Evolutionary conservation across 2,329 filamentous ascomycete genomes (phyloP).

Genomic region (Ceratocystis huliohia): DNA sequence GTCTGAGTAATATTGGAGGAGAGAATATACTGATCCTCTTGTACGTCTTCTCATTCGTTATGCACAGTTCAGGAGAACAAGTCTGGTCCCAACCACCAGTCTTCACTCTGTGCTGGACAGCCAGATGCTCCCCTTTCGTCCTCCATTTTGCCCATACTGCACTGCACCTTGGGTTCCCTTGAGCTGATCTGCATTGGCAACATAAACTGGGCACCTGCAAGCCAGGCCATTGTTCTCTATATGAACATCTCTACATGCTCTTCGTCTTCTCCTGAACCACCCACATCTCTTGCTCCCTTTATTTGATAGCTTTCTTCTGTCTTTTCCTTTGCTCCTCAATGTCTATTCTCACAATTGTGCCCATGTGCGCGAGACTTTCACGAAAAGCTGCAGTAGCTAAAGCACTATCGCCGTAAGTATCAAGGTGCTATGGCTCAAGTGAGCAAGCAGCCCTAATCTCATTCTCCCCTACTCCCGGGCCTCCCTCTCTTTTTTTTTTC

Average conservation of each 20-base stretch:
- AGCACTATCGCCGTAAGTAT: background rate
- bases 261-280: background rate
- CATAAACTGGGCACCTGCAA: background rate
- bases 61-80: background rate
- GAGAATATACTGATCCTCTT: background rate
- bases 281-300: background rate
- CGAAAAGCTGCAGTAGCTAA: background rate
- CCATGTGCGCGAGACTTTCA: background rate
- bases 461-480: background rate
- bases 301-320: background rate
- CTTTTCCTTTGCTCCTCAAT: background rate
- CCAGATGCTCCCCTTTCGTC: background rate
- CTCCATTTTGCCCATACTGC: background rate
- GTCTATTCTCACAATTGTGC: no score
- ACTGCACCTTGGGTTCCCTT: background rate
- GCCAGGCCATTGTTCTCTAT: background rate
- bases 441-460: background rate
- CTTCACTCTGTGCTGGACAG: background rate
- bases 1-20: background rate
- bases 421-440: background rate
- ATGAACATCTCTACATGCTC: background rate
- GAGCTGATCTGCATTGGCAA: background rate
- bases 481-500: background rate
- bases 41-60: background rate
- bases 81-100: background rate